Evolutionary conservation across 768 basidiomycete genomes (phyloP).

Genomic region (Russula abietina): DNA sequence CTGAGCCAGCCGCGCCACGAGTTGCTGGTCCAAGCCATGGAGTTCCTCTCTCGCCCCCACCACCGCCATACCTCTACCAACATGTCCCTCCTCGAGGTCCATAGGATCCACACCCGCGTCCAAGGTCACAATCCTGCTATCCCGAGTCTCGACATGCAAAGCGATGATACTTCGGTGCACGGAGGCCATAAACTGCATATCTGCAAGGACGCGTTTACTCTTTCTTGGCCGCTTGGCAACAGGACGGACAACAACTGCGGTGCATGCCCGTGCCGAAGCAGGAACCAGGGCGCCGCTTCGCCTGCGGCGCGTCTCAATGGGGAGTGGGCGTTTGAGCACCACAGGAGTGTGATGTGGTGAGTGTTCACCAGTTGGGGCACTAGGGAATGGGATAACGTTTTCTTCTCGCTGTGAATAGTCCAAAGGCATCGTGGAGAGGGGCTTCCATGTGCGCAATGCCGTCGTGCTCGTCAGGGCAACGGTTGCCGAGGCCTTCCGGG

Average conservation of each 20-base stretch:
- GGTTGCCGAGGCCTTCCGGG: constrained; percentile 20
- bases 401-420: constrained; percentile 6
- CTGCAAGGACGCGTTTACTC: constrained; percentile 23
- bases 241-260: constrained; percentile 4
- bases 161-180: constrained; percentile 23
- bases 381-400: constrained; percentile 13
- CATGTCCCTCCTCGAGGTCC: constrained; percentile 7
- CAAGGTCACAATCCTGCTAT: background rate
- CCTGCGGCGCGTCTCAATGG: constrained; percentile 13
- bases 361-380: background rate
- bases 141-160: constrained; percentile 3
- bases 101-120: background rate
- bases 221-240: constrained; percentile 23
- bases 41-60: constrained; percentile 10
- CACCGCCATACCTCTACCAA: background rate
- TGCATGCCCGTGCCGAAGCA: constrained; percentile 2
- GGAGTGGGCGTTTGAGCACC: constrained; percentile 18
- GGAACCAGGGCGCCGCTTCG: constrained; percentile 19
- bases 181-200: constrained; percentile 22
- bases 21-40: constrained; percentile 18
- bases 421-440: background rate
- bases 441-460: constrained; percentile 15
- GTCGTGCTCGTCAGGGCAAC: constrained; percentile 22
- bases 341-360: constrained; percentile 2
- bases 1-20: constrained; percentile 12